phyloP scores from a whole-genome alignment of 116 monocot genomes.

The Trichopus zeylanicus region DNA sequence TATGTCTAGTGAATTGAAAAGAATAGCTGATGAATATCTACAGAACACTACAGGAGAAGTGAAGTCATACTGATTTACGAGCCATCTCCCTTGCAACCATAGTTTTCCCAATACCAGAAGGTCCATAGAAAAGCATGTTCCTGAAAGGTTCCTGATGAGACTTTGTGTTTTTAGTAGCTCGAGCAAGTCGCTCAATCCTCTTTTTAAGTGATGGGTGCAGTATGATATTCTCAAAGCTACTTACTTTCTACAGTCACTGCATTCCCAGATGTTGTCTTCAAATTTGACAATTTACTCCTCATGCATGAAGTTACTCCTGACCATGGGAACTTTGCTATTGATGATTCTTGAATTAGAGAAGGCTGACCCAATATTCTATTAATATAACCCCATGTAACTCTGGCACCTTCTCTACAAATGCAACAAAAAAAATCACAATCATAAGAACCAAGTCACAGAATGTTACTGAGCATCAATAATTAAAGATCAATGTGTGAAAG shows the following conservation, averaged over 20 bases:
- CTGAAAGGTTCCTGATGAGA: conserved; percentile 93
- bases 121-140: conserved; percentile 97
- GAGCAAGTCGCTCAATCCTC: conserved; percentile 78
- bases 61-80: conserved; percentile 69
- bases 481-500: too few species aligned
- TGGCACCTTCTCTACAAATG: conserved; percentile 74
- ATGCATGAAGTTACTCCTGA: conserved; percentile 40
- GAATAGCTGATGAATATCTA: too few species aligned
- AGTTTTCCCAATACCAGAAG: conserved; percentile 94
- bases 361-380: conserved; percentile 92
- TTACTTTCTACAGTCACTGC: conserved; percentile 9
- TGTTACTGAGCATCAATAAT: too few species aligned
- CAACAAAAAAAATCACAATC: not conserved
- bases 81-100: conserved; percentile 94
- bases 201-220: conserved; percentile 81
- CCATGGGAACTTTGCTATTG: conserved; percentile 82
- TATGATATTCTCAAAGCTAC: conserved; percentile 57
- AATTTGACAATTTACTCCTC: conserved; percentile 18
- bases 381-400: conserved; percentile 86
- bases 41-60: too few species aligned
- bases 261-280: conserved; percentile 13
- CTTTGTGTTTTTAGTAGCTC: conserved; percentile 87
- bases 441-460: not conserved
- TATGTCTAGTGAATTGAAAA: too few species aligned
- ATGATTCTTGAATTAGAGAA: conserved; percentile 90